Evolutionary conservation across 805 yeast species (phyloP), one percentile per base, ranked within the genome.

Genomic region (Metschnikowia hibisci): DNA sequence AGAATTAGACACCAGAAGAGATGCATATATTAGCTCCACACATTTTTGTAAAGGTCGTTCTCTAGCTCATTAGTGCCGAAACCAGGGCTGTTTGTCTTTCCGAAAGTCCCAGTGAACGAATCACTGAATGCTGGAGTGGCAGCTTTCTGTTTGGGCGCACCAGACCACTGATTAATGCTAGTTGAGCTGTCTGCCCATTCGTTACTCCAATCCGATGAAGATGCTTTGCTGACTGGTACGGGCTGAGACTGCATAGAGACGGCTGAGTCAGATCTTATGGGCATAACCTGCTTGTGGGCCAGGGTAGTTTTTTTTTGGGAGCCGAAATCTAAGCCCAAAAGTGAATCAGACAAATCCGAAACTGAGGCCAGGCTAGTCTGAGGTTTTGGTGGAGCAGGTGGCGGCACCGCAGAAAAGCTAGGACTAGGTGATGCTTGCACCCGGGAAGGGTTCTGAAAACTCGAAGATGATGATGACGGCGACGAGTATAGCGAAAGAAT

Each of bases 401-500:
- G 34, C 15, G 42, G 37, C 10, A 18, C 23, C 11, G 27, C 18
- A 37, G 40, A 28, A 7, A 37, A 20, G n/a, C 36, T 11, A 15
- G 25, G 38, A 14, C 34, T 27, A 6, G 33, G 41, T 12, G 41
- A 31, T 11, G 29, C 31, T 15, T 33, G 38, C 20, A 14, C 27
- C 18, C 34, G 46, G 7, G 40, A 15, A 6, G 27, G 33, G 3
- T 16, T 34, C 39, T 45, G 46, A 6, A 48, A 43, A 25, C 50
- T 45, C 9, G 67, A 62, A 14, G 69, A 64, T 15, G 83, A 85
- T 2, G 86, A 62, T 1, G 73, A 62, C 14, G 74, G 74, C 11
- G 72, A 77, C 1, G 95, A 79, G 62, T 93, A 93, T 41, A 93
- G 73, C 18, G 97, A 88, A 46, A 93, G 67, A 46, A 93, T 93